A percentile compares a stretch with the other conserved stretches of the same genome.
phyloP scores from a whole-genome alignment of 495 filamentous ascomycete species.

The Astrothelium subdiscretum region DNA sequence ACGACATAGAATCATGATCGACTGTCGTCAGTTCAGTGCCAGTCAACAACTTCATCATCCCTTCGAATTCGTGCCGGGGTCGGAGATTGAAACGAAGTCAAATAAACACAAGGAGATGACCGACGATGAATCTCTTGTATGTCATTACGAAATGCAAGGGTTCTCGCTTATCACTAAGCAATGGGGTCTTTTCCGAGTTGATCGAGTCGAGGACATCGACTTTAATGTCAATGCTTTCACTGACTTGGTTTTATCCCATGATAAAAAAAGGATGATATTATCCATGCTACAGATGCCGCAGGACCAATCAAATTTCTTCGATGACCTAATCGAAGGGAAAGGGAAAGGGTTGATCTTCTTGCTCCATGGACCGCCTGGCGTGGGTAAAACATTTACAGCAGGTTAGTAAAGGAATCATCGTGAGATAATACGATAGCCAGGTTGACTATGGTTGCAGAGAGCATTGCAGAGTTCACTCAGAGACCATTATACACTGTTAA shows the following conservation, averaged over 20 bases:
- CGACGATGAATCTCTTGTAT: not conserved
- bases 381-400: conserved; percentile 77
- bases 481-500: conserved; percentile 44
- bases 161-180: not conserved
- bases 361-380: conserved; percentile 84
- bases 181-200: not conserved
- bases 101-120: not conserved
- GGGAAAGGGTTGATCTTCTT: conserved; percentile 41
- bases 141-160: not conserved
- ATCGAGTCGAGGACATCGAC: not conserved
- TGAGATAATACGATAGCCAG: no score
- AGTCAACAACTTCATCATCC: not conserved
- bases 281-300: conserved; percentile 35
- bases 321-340: conserved; percentile 12
- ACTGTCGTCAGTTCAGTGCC: not conserved
- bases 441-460: no score
- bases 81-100: not conserved
- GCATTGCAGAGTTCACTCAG: no score
- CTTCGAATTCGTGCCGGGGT: not conserved
- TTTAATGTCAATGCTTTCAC: conserved; percentile 47
- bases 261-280: conserved; percentile 42
- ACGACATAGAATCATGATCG: not conserved
- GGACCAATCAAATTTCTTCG: conserved; percentile 21
- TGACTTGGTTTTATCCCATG: conserved; percentile 39
- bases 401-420: no score